These are phyloP conservation scores for Penicillium sp. DNA, from an alignment of 2,329 filamentous ascomycete species.

Conservation along the genomic window DNA sequence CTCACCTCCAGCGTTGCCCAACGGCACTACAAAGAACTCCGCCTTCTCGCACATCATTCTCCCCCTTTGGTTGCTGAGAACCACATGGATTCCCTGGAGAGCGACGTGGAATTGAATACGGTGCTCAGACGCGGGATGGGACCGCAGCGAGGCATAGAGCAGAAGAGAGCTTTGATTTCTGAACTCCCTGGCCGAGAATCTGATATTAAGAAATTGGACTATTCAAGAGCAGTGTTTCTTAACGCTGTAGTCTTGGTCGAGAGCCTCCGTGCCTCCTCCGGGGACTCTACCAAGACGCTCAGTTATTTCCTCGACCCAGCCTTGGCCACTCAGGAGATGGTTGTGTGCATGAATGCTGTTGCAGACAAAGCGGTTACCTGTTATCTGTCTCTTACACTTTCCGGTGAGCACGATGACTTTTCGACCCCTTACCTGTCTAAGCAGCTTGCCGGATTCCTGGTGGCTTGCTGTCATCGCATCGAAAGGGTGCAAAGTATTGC, in stretches of 20 bases:
- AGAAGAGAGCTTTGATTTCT: slow-evolving; percentile 73
- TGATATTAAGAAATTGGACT: slow-evolving; percentile 79
- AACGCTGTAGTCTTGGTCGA: slow-evolving; percentile 89
- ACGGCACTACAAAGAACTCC: slow-evolving; percentile 71
- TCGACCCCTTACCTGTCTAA: slow-evolving; percentile 88
- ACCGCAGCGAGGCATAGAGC: slow-evolving; percentile 65
- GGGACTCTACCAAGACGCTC: slow-evolving; percentile 85
- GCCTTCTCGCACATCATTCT: slow-evolving; percentile 81
- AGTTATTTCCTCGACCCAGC: slow-evolving; percentile 95
- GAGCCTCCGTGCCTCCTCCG: slow-evolving; percentile 77
- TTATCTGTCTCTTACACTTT: slow-evolving; percentile 74
- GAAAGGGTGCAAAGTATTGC: slow-evolving; percentile 87
- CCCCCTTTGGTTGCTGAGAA: slow-evolving; percentile 84
- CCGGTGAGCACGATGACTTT: slow-evolving; percentile 70
- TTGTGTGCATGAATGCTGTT: slow-evolving; percentile 62
- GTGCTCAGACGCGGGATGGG: slow-evolving; percentile 84
- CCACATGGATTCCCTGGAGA: slow-evolving; percentile 84
- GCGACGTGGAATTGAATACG: slow-evolving; percentile 94
- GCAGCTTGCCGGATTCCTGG: slow-evolving; percentile 81
- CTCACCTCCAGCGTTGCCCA: slow-evolving; percentile 70
- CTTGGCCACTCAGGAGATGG: slow-evolving; percentile 61
- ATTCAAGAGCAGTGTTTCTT: slow-evolving; percentile 87
- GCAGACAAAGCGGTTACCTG: slow-evolving; percentile 69
- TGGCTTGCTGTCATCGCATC: slow-evolving; percentile 89
- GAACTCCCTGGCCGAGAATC: slow-evolving; percentile 72